Evolutionary conservation across 352 stramenopile species (phyloP).

Genomic region (Phytophthora tubulina): DNA sequence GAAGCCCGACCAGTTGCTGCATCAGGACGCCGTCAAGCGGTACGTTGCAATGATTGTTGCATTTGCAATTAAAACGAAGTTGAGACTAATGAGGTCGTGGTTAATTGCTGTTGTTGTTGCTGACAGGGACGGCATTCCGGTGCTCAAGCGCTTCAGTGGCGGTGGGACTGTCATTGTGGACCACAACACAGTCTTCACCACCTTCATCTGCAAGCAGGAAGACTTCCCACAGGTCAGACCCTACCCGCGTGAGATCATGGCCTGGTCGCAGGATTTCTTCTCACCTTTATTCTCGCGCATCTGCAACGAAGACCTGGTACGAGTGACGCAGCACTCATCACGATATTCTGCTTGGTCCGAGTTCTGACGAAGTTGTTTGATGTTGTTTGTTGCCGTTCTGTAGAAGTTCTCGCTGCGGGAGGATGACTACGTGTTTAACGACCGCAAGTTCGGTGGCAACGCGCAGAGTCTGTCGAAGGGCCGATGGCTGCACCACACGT

Average conservation of each 20-base stretch:
- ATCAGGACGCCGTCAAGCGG: slow-evolving; percentile 85
- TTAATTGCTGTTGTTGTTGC: neutral
- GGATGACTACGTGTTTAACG: slow-evolving; percentile 97
- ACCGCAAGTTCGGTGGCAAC: slow-evolving; percentile 97
- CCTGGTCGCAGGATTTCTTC: slow-evolving; percentile 90
- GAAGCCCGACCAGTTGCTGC: slow-evolving; percentile 92
- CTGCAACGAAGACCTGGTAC: slow-evolving; percentile 43
- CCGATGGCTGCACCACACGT: slow-evolving; percentile 98
- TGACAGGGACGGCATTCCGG: slow-evolving; percentile 77
- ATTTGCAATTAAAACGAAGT: neutral
- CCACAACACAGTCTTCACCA: slow-evolving; percentile 93
- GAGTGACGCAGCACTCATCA: neutral
- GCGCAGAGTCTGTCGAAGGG: slow-evolving; percentile 95
- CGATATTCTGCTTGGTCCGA: neutral
- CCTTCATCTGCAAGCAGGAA: slow-evolving; percentile 91
- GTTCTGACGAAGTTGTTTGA: slow-evolving; percentile 1
- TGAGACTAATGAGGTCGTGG: neutral
- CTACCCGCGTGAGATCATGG: slow-evolving; percentile 94
- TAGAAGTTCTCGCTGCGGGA: slow-evolving; percentile 92
- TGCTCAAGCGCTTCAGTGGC: slow-evolving; percentile 96
- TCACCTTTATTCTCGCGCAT: slow-evolving; percentile 79
- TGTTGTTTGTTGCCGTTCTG: slow-evolving; percentile 1
- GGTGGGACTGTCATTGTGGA: slow-evolving; percentile 98
- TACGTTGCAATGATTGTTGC: slow-evolving; percentile 41
- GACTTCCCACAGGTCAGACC: slow-evolving; percentile 80